A percentile compares a stretch with the other conserved stretches of the same genome.
These are phyloP conservation scores for Phanerochaete carnosa DNA, from an alignment of 768 basidiomycete genomes.

Conservation along the genomic window DNA sequence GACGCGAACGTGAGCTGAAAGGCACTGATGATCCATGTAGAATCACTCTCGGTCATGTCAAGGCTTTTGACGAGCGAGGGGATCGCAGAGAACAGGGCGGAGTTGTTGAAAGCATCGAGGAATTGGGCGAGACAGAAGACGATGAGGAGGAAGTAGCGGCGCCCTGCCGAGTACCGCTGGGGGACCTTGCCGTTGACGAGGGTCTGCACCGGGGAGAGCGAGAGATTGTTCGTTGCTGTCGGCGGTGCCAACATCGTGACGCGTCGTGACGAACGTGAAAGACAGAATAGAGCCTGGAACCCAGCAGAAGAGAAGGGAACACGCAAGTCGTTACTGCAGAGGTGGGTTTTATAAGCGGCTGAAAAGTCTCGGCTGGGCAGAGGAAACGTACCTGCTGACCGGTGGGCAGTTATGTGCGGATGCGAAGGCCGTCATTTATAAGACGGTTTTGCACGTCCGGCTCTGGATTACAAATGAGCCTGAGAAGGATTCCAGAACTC, in stretches of 20 bases:
- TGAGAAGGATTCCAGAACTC: conserved; percentile 1
- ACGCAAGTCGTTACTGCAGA: not conserved
- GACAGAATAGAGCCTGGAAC: not conserved
- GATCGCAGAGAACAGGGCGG: conserved; percentile 31
- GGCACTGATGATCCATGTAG: conserved; percentile 34
- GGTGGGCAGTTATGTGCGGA: not conserved
- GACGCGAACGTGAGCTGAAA: conserved; percentile 35
- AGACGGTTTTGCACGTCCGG: not conserved
- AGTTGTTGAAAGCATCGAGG: conserved; percentile 35
- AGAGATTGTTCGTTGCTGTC: not conserved
- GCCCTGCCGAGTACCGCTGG: conserved; percentile 23
- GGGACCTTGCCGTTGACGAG: conserved; percentile 26
- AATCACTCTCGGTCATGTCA: conserved; percentile 22
- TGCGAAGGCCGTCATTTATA: not conserved
- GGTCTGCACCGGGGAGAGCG: conserved; percentile 26
- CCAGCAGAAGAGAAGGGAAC: not conserved
- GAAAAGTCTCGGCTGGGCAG: not conserved
- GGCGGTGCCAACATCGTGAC: conserved; percentile 6
- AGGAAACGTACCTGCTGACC: not conserved
- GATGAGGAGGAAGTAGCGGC: conserved; percentile 29
- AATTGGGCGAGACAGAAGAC: conserved; percentile 36
- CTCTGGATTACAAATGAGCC: not conserved
- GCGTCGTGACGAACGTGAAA: not conserved
- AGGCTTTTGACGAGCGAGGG: conserved; percentile 24
- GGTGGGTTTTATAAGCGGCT: not conserved